Percentiles rank a stretch among this genome's conserved stretches.
Conservation (phyloP, 768 basidiomycete genomes). For the Mycena chlorophos region DNA sequence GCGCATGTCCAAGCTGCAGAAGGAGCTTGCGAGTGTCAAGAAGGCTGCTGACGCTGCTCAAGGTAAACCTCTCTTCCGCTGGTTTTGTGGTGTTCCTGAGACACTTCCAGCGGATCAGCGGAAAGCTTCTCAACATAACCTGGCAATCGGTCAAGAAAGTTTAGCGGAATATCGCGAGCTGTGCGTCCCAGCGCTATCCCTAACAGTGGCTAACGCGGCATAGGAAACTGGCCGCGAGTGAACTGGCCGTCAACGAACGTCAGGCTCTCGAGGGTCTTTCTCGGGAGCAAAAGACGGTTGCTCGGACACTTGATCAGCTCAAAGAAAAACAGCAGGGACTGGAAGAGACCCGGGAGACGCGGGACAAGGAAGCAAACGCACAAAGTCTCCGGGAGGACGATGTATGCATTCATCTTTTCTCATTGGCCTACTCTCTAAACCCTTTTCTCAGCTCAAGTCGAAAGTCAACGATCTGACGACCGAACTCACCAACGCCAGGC, state of each 20-base stretch:
- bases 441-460: constrained; percentile 51
- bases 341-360: constrained; percentile 54
- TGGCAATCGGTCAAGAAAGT: constrained; percentile 79
- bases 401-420: constrained; percentile 37
- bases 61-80: constrained; percentile 46
- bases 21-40: constrained; percentile 67
- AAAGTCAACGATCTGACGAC: constrained; percentile 56
- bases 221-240: constrained; percentile 79
- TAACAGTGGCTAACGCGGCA: neutral
- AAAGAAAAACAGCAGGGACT: constrained; percentile 70
- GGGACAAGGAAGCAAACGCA: constrained; percentile 51
- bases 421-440: neutral
- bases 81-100: neutral
- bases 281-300: constrained; percentile 78
- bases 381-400: constrained; percentile 57
- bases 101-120: constrained; percentile 64
- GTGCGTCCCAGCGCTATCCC: constrained; percentile 42
- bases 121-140: constrained; percentile 67
- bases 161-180: constrained; percentile 84
- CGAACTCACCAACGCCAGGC: constrained; percentile 65
- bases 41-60: constrained; percentile 75
- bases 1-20: constrained; percentile 55
- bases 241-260: constrained; percentile 83
- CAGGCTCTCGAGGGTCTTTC: constrained; percentile 78
- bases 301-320: constrained; percentile 62